These are phyloP conservation scores for Pestalotiopsis sp. DNA, from an alignment of 2,329 filamentous ascomycete species.

Conservation along the genomic window DNA sequence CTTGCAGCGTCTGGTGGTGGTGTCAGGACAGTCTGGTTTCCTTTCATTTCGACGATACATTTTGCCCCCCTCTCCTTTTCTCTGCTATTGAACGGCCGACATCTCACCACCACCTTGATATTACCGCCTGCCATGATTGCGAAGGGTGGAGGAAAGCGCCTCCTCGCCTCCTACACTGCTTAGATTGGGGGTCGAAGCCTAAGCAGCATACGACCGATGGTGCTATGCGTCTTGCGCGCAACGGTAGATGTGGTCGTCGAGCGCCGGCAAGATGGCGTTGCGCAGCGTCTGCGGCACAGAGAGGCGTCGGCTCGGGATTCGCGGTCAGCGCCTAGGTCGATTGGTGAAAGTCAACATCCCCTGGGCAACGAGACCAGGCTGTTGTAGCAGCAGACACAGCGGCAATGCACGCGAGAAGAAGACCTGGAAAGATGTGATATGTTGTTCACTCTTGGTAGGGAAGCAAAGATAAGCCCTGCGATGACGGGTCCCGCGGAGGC, in stretches of 20 bases:
- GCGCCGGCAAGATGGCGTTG: not conserved
- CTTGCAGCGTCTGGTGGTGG: constrained; percentile 67
- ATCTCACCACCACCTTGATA: constrained; percentile 99
- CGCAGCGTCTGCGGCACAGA: not conserved
- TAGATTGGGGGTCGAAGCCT: constrained; percentile 18
- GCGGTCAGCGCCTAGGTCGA: not conserved
- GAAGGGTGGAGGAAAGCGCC: constrained; percentile 23
- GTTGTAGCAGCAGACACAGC: not conserved
- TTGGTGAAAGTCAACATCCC: not conserved
- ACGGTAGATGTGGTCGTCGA: not conserved
- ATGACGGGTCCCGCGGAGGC: not conserved
- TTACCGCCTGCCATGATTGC: constrained; percentile 79
- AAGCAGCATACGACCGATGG: constrained; percentile 26
- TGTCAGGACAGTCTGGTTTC: constrained; percentile 82
- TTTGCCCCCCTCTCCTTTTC: constrained; percentile 89
- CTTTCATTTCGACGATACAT: constrained; percentile 98
- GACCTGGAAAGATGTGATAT: not conserved
- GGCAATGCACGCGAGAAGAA: not conserved
- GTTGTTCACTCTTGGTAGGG: not conserved
- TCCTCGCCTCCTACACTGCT: constrained; percentile 25
- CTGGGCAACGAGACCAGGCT: not conserved
- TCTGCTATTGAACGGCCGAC: constrained; percentile 93
- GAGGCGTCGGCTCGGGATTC: not conserved
- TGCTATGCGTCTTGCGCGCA: constrained; percentile 4
- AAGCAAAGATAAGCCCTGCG: not conserved